Evolutionary conservation across 768 basidiomycete genomes (phyloP).

Genomic region (Kwoniella mangroviensis): DNA sequence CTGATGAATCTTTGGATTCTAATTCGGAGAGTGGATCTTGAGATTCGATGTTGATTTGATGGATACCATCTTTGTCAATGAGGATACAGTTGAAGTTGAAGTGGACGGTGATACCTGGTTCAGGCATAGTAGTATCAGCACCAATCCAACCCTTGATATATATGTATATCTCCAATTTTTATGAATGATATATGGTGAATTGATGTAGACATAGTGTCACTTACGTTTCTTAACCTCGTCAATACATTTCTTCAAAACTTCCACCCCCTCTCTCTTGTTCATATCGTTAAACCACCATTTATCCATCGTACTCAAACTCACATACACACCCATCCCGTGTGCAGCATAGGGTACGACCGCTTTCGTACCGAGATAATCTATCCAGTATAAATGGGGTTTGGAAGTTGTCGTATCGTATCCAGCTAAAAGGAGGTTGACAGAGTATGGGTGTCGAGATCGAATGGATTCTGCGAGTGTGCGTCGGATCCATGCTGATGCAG

Average conservation of each 20-base stretch:
- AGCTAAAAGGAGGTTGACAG: constrained; percentile 89
- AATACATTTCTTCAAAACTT: constrained; percentile 80
- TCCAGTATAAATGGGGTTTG: constrained; percentile 77
- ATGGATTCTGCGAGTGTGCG: constrained; percentile 84
- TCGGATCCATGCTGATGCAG: constrained; percentile 95
- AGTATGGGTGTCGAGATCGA: constrained; percentile 82
- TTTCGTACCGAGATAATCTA: constrained; percentile 93
- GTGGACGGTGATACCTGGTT: constrained; percentile 47
- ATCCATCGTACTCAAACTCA: constrained; percentile 88
- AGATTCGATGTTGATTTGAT: constrained; percentile 69
- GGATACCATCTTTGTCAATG: constrained; percentile 87
- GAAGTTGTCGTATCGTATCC: constrained; percentile 79
- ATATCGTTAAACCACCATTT: constrained; percentile 91
- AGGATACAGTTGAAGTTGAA: constrained; percentile 86
- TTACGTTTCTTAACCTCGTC: constrained; percentile 80
- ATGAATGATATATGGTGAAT: too few species aligned
- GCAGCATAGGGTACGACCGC: constrained; percentile 88
- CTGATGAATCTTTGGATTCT: constrained; percentile 7
- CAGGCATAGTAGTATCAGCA: not conserved
- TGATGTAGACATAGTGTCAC: constrained; percentile 33
- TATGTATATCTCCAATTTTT: too few species aligned
- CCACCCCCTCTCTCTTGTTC: constrained; percentile 81
- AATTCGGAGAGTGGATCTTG: constrained; percentile 39
- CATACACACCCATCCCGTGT: constrained; percentile 94
- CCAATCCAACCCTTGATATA: not conserved